Conservation (phyloP, 352 stramenopile species). For the Pythium plurisporium region DNA sequence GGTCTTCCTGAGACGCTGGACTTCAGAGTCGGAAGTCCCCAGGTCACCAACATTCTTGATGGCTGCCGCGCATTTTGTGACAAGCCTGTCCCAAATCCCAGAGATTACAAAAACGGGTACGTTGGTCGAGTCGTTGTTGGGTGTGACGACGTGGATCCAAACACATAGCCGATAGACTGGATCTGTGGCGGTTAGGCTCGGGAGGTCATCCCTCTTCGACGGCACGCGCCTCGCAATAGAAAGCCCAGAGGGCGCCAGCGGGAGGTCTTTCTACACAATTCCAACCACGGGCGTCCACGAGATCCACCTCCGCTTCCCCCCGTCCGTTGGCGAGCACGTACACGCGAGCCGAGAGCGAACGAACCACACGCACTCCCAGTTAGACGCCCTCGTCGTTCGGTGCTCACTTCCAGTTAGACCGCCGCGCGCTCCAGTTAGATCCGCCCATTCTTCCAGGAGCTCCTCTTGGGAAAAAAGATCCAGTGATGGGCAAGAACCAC, state of each 20-base stretch:
- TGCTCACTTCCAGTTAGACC: slow-evolving; percentile 10
- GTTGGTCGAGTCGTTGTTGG: neutral
- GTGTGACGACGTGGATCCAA: neutral
- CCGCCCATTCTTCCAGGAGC: neutral
- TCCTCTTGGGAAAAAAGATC: neutral
- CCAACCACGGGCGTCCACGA: too few relatives aligned
- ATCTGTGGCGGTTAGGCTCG: neutral
- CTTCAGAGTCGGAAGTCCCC: too few relatives aligned
- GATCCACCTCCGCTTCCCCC: neutral
- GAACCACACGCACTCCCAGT: neutral
- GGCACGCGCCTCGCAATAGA: neutral
- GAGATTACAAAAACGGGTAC: neutral
- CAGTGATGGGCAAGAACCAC: slow-evolving; percentile 28
- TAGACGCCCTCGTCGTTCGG: neutral
- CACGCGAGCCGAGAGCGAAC: too few relatives aligned
- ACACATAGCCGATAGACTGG: too few relatives aligned
- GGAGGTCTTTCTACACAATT: too few relatives aligned
- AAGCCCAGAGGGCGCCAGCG: neutral
- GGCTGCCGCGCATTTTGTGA: too few relatives aligned
- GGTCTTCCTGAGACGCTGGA: too few relatives aligned
- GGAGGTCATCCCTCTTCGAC: neutral
- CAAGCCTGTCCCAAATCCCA: too few relatives aligned
- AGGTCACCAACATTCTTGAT: too few relatives aligned
- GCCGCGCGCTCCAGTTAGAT: too few relatives aligned
- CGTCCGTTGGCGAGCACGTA: too few relatives aligned